phyloP scores from a whole-genome alignment of 2,329 filamentous ascomycete genomes.

The Xylariaceae sp. region DNA sequence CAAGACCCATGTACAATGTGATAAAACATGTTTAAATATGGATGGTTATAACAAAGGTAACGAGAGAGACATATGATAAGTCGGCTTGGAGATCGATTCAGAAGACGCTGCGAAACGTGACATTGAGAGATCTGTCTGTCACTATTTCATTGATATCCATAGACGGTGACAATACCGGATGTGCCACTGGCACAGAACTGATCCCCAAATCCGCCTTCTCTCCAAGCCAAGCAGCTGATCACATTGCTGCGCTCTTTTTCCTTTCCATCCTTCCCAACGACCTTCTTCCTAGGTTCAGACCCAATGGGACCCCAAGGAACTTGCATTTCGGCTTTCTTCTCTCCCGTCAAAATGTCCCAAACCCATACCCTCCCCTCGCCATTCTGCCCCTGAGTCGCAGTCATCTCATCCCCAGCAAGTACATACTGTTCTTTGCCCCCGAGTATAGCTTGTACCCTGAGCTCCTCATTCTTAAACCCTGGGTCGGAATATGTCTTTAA shows the following conservation, averaged over 20 bases:
- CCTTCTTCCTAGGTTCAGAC: conserved; percentile 45
- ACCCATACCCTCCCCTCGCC: conserved; percentile 63
- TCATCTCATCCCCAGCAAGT: conserved; percentile 73
- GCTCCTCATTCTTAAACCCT: conserved; percentile 59
- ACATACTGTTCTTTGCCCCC: conserved; percentile 75
- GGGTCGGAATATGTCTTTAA: conserved; percentile 65
- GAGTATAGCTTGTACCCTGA: conserved; percentile 72
- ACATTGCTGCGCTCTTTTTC: conserved; percentile 57
- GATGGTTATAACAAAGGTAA: too few species aligned
- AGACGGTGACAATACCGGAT: conserved; percentile 62
- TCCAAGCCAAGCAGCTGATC: conserved; percentile 60
- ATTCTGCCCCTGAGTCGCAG: conserved; percentile 22
- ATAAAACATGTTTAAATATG: too few species aligned
- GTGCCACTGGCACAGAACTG: conserved; percentile 65
- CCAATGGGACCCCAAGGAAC: conserved; percentile 55
- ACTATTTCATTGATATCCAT: conserved; percentile 39
- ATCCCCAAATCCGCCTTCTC: conserved; percentile 57
- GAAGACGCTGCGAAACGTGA: not conserved
- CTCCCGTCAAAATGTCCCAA: conserved; percentile 80
- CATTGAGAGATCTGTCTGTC: not conserved
- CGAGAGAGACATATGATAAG: not conserved
- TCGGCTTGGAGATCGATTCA: conserved; percentile 1
- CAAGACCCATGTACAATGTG: too few species aligned
- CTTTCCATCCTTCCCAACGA: conserved; percentile 57
- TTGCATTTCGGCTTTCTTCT: conserved; percentile 58